Base-by-base conservation (phyloP, 2,329 filamentous ascomycete species). In the Tolypocladium endophyticum region DNA sequence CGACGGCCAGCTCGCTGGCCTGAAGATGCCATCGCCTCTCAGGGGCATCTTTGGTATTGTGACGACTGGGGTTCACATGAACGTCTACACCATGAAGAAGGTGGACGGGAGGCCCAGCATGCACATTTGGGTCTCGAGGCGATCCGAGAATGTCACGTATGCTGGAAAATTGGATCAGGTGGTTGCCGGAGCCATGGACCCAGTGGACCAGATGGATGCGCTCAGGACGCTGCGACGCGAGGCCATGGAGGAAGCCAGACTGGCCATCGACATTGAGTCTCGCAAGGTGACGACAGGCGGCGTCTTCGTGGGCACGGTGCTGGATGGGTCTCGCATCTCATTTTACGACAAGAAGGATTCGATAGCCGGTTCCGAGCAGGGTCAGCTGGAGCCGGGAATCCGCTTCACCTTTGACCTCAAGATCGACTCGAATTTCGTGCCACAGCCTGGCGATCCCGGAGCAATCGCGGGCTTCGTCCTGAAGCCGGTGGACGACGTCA, bases 331-430 rank as follows among this genome's bases (percentile, higher is more conserved):
- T 1, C 52, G 59, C n/a, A 70, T 75, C 39, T 67, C 69, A 4
- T 75, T 74, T 55, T 73, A 70, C 61, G 72, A 74, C 57, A 63
- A 64, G 58, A 75, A 74, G 59, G 69, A 69, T 41, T 47, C 58
- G 18, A 59, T 62, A 2, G 70, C 71, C 12, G 72, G 71, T 11
- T 61, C 60, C 2, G 71, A 69, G 59, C 62, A 67, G 12, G 70
- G 69, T 50, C 72, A 74, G 58, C 60, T 75, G 23, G 73, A 75
- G 60, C 72, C 72, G 1, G 73, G 73, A 1, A 64, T 74, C n/a
- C 71, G 73, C 20, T 73, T 70, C 58, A 69, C 71, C 16, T 75
- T 70, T 43, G 72, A 75, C 58, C 64, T 75, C 59, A 64, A 69
- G 54, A 63, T 75, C 23, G 61, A 64, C 3, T 57, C 67, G 25